A percentile compares a stretch with the other conserved stretches of the same genome.
These are phyloP conservation scores for Geotrichum candidum DNA, from an alignment of 1,139 yeast species.

Conservation along the genomic window DNA sequence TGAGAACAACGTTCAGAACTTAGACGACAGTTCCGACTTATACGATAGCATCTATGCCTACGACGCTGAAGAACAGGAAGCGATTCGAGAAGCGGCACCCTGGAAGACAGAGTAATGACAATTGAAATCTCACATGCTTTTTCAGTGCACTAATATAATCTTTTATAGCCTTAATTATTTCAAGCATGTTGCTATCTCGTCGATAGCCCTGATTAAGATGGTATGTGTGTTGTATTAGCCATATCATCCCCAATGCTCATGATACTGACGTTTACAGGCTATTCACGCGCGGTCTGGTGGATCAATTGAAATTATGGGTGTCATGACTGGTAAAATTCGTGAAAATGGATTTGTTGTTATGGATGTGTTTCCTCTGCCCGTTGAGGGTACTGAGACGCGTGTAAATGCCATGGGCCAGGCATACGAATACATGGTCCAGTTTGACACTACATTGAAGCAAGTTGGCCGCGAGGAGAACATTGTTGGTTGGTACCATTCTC, in stretches of 20 bases:
- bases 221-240: conserved; percentile 3
- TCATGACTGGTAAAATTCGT: conserved; percentile 72
- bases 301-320: conserved; percentile 91
- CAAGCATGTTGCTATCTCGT: conserved; percentile 59
- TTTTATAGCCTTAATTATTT: conserved; percentile 49
- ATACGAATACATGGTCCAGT: conserved; percentile 89
- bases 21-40: conserved; percentile 21
- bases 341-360: conserved; percentile 58
- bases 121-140: neutral
- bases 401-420: conserved; percentile 94
- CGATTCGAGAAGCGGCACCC: conserved; percentile 34
- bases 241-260: neutral
- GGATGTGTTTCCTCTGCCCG: conserved; percentile 85
- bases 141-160: conserved; percentile 21
- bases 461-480: conserved; percentile 54
- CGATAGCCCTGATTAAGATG: conserved; percentile 76
- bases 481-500: conserved; percentile 88
- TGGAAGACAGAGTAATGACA: conserved; percentile 40
- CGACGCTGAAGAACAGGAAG: conserved; percentile 31
- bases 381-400: conserved; percentile 91
- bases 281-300: conserved; percentile 84
- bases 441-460: conserved; percentile 54
- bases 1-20: conserved; percentile 28
- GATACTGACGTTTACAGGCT: conserved; percentile 27
- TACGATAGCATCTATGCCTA: conserved; percentile 29